Conservation (phyloP, 768 basidiomycete species). For the Mycena indigotica region DNA sequence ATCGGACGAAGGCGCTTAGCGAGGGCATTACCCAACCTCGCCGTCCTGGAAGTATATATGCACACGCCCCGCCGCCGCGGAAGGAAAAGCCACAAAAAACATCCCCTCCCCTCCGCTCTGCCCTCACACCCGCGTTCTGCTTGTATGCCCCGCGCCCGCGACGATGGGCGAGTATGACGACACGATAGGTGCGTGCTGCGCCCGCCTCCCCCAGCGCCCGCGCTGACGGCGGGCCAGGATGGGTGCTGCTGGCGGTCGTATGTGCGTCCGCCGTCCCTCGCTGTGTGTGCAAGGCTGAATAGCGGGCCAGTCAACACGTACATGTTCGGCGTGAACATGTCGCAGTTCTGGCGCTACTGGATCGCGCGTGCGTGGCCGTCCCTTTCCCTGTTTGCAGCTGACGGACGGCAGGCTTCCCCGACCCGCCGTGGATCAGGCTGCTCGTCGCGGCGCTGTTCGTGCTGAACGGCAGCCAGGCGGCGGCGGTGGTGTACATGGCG, state of each 20-base stretch:
- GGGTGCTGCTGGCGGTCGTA: neutral
- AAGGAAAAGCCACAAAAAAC: no score
- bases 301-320: neutral
- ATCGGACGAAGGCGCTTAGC: no score
- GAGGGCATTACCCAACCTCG: no score
- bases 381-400: neutral
- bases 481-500: neutral
- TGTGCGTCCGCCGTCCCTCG: neutral
- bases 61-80: no score
- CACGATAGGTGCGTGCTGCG: neutral
- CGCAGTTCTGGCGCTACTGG: constrained; percentile 12
- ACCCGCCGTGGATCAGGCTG: neutral
- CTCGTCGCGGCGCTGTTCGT: neutral
- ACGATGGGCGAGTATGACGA: neutral
- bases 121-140: no score
- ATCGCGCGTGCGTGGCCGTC: neutral
- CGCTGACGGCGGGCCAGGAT: neutral
- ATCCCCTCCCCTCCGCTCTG: no score
- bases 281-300: neutral
- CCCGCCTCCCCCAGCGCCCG: neutral
- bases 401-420: neutral
- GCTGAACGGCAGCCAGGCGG: neutral
- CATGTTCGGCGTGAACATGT: neutral
- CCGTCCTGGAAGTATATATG: no score
- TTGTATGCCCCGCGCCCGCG: no score